Conservation (phyloP, 1,284 basidiomycete species). For the Apiotrichum veenhuisii region DNA sequence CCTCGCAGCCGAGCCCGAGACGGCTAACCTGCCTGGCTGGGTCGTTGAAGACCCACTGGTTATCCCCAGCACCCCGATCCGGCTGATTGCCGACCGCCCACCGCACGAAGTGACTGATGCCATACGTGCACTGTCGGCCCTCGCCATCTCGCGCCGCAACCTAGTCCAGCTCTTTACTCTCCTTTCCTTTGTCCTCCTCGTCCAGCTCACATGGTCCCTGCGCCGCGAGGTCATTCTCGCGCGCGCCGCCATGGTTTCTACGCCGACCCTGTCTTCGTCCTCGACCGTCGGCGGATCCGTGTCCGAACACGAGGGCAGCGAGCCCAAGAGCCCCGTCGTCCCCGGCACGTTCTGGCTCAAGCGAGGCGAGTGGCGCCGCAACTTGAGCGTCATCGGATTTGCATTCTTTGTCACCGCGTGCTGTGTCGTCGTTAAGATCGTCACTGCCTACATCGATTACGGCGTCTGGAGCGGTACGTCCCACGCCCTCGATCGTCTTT, state of each 20-base stretch:
- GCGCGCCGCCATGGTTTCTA: not conserved
- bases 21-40: slow-evolving; percentile 61
- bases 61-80: slow-evolving; percentile 40
- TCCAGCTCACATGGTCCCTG: slow-evolving; percentile 70
- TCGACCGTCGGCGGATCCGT: not conserved
- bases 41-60: slow-evolving; percentile 65
- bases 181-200: slow-evolving; percentile 69
- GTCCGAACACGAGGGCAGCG: not conserved
- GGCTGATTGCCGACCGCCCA: slow-evolving; percentile 34
- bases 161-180: slow-evolving; percentile 73
- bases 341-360: slow-evolving; percentile 39
- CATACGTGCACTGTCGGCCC: slow-evolving; percentile 57
- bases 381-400: slow-evolving; percentile 43
- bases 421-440: slow-evolving; percentile 44
- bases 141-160: slow-evolving; percentile 66
- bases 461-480: slow-evolving; percentile 45
- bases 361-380: slow-evolving; percentile 45
- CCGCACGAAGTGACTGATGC: slow-evolving; percentile 44
- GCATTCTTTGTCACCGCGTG: slow-evolving; percentile 44
- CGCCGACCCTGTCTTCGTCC: not conserved
- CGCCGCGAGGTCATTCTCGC: slow-evolving; percentile 58
- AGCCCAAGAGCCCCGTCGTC: not conserved
- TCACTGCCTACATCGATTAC: slow-evolving; percentile 37
- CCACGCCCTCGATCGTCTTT: no score
- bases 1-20: slow-evolving; percentile 29